Percentiles rank a stretch among this genome's conserved stretches.
These are phyloP conservation scores for Nicotiana attenuata DNA, from an alignment of 257 asterid genomes.

Conservation along the genomic window DNA sequence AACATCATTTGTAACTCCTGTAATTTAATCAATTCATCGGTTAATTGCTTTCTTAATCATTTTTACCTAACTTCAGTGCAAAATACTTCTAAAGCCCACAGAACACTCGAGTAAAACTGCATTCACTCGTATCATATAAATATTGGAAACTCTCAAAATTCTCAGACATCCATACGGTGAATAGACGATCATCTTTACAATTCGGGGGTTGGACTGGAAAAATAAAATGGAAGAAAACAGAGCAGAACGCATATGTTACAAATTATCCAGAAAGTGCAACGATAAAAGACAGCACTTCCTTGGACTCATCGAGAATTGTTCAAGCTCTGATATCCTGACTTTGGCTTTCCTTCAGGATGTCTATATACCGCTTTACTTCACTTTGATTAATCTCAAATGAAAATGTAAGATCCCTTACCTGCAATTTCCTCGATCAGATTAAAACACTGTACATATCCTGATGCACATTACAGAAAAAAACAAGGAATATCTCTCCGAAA, in stretches of 20 bases:
- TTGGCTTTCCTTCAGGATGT: conserved; percentile 12
- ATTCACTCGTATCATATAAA: neutral
- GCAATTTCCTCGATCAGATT: conserved; percentile 10
- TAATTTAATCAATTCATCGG: neutral
- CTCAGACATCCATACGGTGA: neutral
- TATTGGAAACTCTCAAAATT: neutral
- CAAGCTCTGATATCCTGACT: conserved; percentile 15
- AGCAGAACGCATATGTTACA: neutral
- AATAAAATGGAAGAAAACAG: neutral
- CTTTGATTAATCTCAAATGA: conserved; percentile 42
- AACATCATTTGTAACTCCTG: neutral
- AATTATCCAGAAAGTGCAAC: neutral
- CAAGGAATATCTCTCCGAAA: neutral
- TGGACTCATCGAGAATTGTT: neutral
- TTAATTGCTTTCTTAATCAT: neutral
- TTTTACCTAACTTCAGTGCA: neutral
- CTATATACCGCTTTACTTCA: conserved; percentile 28
- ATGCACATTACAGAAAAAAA: neutral
- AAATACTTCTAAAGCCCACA: neutral
- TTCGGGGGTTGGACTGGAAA: neutral
- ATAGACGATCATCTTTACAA: neutral
- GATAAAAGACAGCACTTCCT: conserved; percentile 1
- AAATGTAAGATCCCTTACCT: conserved; percentile 52
- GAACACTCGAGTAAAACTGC: neutral
- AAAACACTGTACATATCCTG: neutral